Base-by-base conservation (phyloP, 768 basidiomycete genomes). In the Asterophora lycoperdoides region DNA sequence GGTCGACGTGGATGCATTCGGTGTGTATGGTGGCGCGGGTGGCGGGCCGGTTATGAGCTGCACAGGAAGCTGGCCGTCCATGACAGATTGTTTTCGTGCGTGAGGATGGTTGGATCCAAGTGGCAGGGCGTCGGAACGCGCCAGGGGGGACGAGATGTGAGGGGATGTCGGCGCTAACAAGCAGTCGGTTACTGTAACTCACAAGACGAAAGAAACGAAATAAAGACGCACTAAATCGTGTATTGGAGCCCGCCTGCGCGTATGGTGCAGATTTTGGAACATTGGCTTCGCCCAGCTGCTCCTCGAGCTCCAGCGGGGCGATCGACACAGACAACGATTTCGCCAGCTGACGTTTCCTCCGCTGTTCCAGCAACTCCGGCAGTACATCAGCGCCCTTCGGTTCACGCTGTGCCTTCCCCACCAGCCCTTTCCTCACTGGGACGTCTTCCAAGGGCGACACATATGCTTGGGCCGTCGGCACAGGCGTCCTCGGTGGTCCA, bases 271-370 rank as follows among this genome's bases (percentile, higher is more conserved):
- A 67, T 23, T 64, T 61, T 6, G 63, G 58, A 2, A 62, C 46
- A 11, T 57, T 55, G 4, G 61, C 61, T 42, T 67, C 68, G 15
- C 63, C 68, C 8, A 71, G 28, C 29, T 65, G 57, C 33, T 58
- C 65, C 35, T 70, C 72, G 23, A 78, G 32, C 34, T 84, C 80
- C 14, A 70, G 67, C 0, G 78, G 71, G 0, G 78, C 64, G 39
- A 89, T 74, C 26, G 79, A 75, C 28, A 89, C 78, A 10, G 86
- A 88, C 17, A 88, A 64, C 1, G 87, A 86, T 57, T 80, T 85
- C 44, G 73, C 73, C 17, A 80, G 66, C 55, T 79, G 65, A 46
- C 67, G 68, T 60, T 77, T 81, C 51, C 77, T 70, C 46, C 78
- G 68, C 56, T 79, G 76, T 54, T 81, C 80, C 13, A 81, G 63